A percentile compares a stretch with the other conserved stretches of the same genome.
Conservation (phyloP, 345 rosid genomes). For the Litchi chinensis region DNA sequence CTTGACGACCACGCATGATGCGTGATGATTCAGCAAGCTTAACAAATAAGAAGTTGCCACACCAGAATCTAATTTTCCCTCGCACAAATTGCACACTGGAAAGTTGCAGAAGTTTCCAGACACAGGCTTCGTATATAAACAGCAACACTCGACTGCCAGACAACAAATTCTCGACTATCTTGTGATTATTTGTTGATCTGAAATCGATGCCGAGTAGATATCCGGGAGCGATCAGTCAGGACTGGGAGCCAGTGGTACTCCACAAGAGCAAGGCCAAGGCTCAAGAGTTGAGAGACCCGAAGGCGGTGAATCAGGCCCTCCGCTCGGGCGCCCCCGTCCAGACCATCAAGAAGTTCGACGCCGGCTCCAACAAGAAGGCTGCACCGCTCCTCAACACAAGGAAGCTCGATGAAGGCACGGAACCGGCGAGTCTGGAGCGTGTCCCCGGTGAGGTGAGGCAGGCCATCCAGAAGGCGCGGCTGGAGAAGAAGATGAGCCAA, state of each 20-base stretch:
- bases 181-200: not conserved
- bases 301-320: constrained; percentile 74
- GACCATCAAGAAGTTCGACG: constrained; percentile 68
- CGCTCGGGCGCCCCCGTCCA: constrained; percentile 60
- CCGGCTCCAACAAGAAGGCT: constrained; percentile 67
- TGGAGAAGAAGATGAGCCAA: constrained; percentile 84
- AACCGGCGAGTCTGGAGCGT: constrained; percentile 59
- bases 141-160: accelerated
- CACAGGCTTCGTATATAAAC: constrained; percentile 16
- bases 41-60: not conserved
- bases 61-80: constrained; percentile 10
- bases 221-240: constrained; percentile 65
- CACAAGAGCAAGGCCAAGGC: constrained; percentile 60
- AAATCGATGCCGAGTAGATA: constrained; percentile 60
- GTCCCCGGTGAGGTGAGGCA: constrained; percentile 67
- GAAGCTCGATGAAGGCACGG: constrained; percentile 69
- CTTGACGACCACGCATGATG: not conserved
- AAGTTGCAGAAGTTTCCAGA: constrained; percentile 45
- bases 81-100: not conserved
- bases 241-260: constrained; percentile 85
- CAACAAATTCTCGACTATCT: too few species aligned
- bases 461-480: constrained; percentile 64
- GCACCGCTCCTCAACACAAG: constrained; percentile 48
- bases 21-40: not conserved
- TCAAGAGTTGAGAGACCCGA: constrained; percentile 63